Evolutionary conservation across 129 eudicot species (phyloP).

Genomic region (Chrysanthemum seticuspe): DNA sequence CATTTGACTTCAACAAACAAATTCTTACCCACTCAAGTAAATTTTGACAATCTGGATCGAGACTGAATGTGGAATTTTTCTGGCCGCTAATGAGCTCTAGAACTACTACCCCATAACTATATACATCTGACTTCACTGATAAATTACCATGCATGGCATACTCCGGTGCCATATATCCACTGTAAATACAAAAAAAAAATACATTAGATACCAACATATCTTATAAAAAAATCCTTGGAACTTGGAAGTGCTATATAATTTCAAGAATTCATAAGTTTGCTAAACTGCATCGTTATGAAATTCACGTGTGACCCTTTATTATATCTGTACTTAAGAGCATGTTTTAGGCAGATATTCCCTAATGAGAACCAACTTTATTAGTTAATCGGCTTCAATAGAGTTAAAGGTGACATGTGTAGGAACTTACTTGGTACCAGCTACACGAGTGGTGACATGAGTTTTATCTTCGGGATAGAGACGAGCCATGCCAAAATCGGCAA

Average conservation of each 20-base stretch:
- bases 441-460: conserved; percentile 85
- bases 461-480: conserved; percentile 64
- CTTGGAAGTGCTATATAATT: no score
- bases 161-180: no score
- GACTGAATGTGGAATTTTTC: conserved; percentile 59
- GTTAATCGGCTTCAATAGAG: neutral
- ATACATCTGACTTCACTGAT: conserved; percentile 76
- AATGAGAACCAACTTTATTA: neutral
- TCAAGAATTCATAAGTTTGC: no score
- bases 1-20: conserved; percentile 13
- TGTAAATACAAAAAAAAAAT: conserved; percentile 18
- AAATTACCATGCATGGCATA: conserved; percentile 70
- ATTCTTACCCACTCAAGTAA: conserved; percentile 78
- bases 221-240: no score
- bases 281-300: no score
- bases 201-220: neutral
- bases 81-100: conserved; percentile 84
- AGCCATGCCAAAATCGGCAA: conserved; percentile 95
- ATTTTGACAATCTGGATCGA: conserved; percentile 50
- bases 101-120: conserved; percentile 76
- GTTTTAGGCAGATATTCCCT: neutral
- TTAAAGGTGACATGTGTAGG: conserved; percentile 5
- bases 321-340: neutral
- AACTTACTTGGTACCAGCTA: conserved; percentile 86
- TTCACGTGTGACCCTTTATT: conserved; percentile 3